Evolutionary conservation across 2,329 filamentous ascomycete species (phyloP).

Genomic region (Pseudonectria buxi): DNA sequence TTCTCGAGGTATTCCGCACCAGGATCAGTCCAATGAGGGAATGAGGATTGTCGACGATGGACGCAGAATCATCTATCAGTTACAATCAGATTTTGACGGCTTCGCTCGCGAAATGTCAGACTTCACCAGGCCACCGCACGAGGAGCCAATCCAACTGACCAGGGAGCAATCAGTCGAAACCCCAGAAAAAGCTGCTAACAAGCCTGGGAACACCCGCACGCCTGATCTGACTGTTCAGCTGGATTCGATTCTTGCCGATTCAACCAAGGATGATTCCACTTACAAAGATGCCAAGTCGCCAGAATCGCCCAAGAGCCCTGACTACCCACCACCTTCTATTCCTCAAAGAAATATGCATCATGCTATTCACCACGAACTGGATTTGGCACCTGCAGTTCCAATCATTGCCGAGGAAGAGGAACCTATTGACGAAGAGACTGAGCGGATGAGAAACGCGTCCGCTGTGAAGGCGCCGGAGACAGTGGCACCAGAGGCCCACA

Average conservation of each 20-base stretch:
- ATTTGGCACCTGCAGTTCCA: too few relatives aligned
- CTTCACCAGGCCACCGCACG: slow-evolving; percentile 16
- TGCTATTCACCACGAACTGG: too few relatives aligned
- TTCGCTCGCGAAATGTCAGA: slow-evolving; percentile 16
- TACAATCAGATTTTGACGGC: slow-evolving; percentile 18
- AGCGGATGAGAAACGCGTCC: too few relatives aligned
- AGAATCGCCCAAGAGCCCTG: neutral
- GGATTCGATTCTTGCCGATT: slow-evolving; percentile 1
- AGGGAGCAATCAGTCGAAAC: slow-evolving; percentile 11
- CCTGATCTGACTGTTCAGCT: slow-evolving; percentile 12
- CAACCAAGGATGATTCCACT: neutral
- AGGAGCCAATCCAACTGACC: slow-evolving; percentile 15
- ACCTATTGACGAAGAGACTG: too few relatives aligned
- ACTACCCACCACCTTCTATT: neutral
- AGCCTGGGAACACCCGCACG: slow-evolving; percentile 15
- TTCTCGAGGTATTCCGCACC: slow-evolving; percentile 7
- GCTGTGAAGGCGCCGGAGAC: too few relatives aligned
- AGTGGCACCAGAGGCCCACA: too few relatives aligned
- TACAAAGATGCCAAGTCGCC: slow-evolving; percentile 3
- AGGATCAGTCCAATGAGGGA: slow-evolving; percentile 22
- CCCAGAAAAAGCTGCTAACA: slow-evolving; percentile 4
- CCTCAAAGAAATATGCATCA: too few relatives aligned
- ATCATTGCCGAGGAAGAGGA: too few relatives aligned
- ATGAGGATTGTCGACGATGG: slow-evolving; percentile 21
- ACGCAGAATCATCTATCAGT: slow-evolving; percentile 21